Conservation (phyloP, 441 rosid species). For the Arabidopsis lyrata region DNA sequence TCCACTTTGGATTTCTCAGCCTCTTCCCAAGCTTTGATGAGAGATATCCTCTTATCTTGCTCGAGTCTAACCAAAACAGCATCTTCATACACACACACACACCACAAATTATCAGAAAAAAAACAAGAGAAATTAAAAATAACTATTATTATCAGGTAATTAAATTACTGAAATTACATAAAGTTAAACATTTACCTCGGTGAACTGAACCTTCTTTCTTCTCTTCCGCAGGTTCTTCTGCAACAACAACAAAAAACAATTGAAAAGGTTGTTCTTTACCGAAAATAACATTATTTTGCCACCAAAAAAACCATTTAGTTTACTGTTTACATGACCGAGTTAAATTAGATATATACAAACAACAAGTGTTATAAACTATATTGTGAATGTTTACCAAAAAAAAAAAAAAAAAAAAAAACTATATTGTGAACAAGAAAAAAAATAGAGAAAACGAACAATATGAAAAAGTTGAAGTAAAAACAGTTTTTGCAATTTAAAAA, state of each 20-base stretch:
- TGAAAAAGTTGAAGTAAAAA: neutral
- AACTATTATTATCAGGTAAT: constrained; percentile 1
- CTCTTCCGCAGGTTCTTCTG: constrained; percentile 39
- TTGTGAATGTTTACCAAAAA: neutral
- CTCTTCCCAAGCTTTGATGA: constrained; percentile 94
- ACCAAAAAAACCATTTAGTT: neutral
- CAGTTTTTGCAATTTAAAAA: neutral
- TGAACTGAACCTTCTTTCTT: constrained; percentile 37
- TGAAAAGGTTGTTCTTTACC: neutral
- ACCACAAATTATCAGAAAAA: constrained; percentile 3
- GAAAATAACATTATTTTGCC: neutral
- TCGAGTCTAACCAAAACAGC: constrained; percentile 80
- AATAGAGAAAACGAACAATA: neutral
- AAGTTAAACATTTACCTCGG: constrained; percentile 32
- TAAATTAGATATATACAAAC: neutral
- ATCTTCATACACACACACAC: constrained; percentile 53
- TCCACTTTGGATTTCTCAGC: constrained; percentile 89
- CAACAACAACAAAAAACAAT: neutral
- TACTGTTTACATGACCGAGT: neutral
- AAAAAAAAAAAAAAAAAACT: neutral
- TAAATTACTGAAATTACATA: neutral
- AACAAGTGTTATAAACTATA: neutral
- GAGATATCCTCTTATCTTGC: constrained; percentile 74
- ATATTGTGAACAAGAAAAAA: neutral
- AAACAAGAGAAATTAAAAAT: neutral